A percentile compares a stretch with the other conserved stretches of the same genome.
These are phyloP conservation scores for Arthrocladium fulminans DNA, from an alignment of 2,329 filamentous ascomycete genomes.

Conservation along the genomic window DNA sequence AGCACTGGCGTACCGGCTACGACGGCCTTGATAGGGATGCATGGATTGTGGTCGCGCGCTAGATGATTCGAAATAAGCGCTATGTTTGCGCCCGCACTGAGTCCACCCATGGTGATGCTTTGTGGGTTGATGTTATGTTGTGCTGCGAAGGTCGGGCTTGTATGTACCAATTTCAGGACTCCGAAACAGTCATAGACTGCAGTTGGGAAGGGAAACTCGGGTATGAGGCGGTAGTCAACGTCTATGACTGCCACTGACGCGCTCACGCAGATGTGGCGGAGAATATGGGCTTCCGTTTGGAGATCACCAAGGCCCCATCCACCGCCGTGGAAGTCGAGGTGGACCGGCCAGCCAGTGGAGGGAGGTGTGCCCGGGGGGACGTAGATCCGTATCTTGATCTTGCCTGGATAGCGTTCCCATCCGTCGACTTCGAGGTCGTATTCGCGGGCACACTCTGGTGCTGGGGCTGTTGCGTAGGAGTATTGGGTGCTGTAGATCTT, in stretches of 20 bases:
- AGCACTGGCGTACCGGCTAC: slow-evolving; percentile 35
- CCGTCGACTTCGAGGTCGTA: slow-evolving; percentile 31
- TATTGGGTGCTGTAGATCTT: slow-evolving; percentile 38
- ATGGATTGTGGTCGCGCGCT: slow-evolving; percentile 30
- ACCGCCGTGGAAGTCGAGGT: slow-evolving; percentile 44
- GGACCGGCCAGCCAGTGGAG: slow-evolving; percentile 37
- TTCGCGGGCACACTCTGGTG: slow-evolving; percentile 33
- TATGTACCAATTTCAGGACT: slow-evolving; percentile 34
- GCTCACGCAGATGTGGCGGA: slow-evolving; percentile 39
- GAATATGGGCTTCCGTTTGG: slow-evolving; percentile 43
- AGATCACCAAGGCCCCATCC: slow-evolving; percentile 44
- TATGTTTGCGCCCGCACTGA: slow-evolving; percentile 32
- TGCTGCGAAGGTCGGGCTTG: slow-evolving; percentile 25
- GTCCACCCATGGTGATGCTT: slow-evolving; percentile 38
- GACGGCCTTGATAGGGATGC: slow-evolving; percentile 32
- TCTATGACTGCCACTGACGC: slow-evolving; percentile 42
- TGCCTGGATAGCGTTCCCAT: slow-evolving; percentile 16
- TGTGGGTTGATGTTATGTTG: slow-evolving; percentile 33
- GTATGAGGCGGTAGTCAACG: slow-evolving; percentile 45
- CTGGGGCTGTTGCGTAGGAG: slow-evolving; percentile 37
- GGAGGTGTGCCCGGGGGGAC: slow-evolving; percentile 28
- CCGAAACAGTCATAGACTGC: slow-evolving; percentile 43
- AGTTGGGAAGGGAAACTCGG: slow-evolving; percentile 43
- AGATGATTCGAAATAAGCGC: slow-evolving; percentile 29
- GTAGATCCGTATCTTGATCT: slow-evolving; percentile 44